phyloP scores from a whole-genome alignment of 2,329 filamentous ascomycete genomes.

The Penicillium sp. region DNA sequence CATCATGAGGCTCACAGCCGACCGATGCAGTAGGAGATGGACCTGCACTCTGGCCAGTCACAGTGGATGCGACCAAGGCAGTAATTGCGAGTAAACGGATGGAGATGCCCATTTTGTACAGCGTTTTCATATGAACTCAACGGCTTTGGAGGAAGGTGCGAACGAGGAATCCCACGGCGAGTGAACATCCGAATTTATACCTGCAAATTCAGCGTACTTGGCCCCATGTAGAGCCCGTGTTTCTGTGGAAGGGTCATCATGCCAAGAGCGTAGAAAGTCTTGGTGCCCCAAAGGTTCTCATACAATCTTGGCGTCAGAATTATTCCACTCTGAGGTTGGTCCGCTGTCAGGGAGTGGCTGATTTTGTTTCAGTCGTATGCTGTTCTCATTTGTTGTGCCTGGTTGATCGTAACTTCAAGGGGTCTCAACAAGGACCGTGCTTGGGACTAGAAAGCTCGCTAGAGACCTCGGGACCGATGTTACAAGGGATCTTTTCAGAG shows the following conservation, averaged over 20 bases:
- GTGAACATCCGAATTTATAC: background rate
- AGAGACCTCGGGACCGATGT: background rate
- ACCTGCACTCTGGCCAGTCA: conserved; percentile 24
- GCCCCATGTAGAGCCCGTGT: background rate
- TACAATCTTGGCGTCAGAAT: background rate
- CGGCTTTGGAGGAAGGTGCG: no score
- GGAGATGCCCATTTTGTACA: conserved; percentile 19
- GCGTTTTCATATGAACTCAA: background rate
- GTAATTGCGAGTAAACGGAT: conserved; percentile 14
- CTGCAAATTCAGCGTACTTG: conserved; percentile 17
- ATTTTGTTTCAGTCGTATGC: background rate
- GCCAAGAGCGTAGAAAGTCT: conserved; percentile 20
- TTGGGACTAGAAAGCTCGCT: background rate
- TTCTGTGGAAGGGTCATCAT: background rate
- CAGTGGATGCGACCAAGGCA: conserved; percentile 18
- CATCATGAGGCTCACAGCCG: conserved; percentile 29
- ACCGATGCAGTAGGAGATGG: conserved; percentile 34
- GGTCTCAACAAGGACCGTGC: background rate
- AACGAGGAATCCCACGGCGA: background rate
- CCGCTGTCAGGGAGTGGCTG: background rate
- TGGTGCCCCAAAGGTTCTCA: conserved; percentile 28
- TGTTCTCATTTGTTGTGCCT: background rate
- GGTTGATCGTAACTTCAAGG: background rate
- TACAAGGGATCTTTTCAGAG: background rate
- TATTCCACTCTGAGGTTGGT: background rate